Percentiles rank a stretch among this genome's conserved stretches.
Evolutionary conservation across 73 alveolate genomes (phyloP).

Genomic region (Chromera velia): DNA sequence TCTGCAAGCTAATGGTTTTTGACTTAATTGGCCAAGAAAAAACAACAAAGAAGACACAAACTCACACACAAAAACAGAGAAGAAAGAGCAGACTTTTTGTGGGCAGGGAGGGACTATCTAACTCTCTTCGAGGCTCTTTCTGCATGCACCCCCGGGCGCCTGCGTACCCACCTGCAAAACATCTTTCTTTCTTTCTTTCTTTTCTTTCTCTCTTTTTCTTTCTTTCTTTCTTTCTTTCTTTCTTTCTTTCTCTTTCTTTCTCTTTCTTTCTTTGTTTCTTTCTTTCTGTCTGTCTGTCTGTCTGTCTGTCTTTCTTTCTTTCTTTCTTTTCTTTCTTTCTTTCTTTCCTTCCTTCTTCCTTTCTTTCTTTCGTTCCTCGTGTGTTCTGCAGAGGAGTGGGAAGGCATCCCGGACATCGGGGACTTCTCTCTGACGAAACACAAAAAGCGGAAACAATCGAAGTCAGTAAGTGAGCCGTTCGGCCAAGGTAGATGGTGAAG

Average conservation of each 20-base stretch:
- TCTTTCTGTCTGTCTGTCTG: not conserved
- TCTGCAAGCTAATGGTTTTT: too few species aligned
- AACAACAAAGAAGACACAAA: too few species aligned
- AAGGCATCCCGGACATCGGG: not conserved
- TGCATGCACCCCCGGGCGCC: too few species aligned
- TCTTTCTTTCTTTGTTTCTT: not conserved
- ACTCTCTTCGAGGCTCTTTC: too few species aligned
- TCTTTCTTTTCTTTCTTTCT: not conserved
- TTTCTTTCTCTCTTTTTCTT: slow-evolving; percentile 6
- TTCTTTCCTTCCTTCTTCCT: not conserved
- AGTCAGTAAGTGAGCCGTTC: not conserved
- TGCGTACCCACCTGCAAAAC: too few species aligned
- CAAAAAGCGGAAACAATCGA: not conserved
- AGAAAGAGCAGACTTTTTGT: too few species aligned
- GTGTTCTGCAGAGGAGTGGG: not conserved
- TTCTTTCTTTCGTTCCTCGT: not conserved
- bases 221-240: slow-evolving; percentile 3
- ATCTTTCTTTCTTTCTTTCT: not conserved
- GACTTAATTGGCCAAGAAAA: too few species aligned
- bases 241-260: slow-evolving; percentile 34
- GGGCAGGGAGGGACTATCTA: too few species aligned
- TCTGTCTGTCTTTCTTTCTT: not conserved
- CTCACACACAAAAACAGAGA: too few species aligned
- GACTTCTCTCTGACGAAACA: not conserved
- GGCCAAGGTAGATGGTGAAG: not conserved